phyloP scores from a whole-genome alignment of 768 basidiomycete species.

The Multifurca ochricompacta region DNA sequence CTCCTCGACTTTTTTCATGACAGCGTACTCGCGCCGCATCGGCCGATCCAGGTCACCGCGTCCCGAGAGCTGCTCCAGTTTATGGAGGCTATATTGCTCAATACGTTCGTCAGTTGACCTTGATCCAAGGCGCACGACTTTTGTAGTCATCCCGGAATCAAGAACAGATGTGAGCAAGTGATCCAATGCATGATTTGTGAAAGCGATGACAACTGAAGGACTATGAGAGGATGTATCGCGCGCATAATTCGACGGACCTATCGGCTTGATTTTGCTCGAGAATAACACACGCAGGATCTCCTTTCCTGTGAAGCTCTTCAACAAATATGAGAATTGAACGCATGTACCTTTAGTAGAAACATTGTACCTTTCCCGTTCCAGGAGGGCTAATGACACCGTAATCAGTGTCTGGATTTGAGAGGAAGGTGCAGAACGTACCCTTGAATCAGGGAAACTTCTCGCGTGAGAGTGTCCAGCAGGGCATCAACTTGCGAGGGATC shows the following conservation, averaged over 20 bases:
- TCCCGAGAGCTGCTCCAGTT: conserved; percentile 39
- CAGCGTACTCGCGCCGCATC: conserved; percentile 28
- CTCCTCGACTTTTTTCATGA: conserved; percentile 38
- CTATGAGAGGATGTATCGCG: neutral
- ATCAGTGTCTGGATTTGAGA: neutral
- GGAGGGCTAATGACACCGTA: conserved; percentile 44
- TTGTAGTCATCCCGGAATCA: conserved; percentile 52
- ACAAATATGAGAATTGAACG: neutral
- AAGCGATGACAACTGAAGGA: conserved; percentile 40
- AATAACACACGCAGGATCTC: conserved; percentile 65
- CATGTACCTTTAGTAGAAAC: neutral
- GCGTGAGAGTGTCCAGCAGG: conserved; percentile 48
- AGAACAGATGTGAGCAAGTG: conserved; percentile 59
- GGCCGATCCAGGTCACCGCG: conserved; percentile 34
- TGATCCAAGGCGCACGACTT: conserved; percentile 60
- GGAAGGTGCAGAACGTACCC: conserved; percentile 38
- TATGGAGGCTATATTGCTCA: conserved; percentile 53
- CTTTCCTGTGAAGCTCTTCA: conserved; percentile 55
- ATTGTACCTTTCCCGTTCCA: conserved; percentile 61
- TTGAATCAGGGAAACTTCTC: conserved; percentile 61
- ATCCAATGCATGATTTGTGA: conserved; percentile 74
- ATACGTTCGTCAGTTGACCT: conserved; percentile 52
- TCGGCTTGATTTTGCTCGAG: conserved; percentile 41
- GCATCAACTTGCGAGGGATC: conserved; percentile 69
- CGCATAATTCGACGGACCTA: conserved; percentile 26